These are phyloP conservation scores for Kwoniella pini DNA, from an alignment of 768 basidiomycete genomes.

Conservation along the genomic window DNA sequence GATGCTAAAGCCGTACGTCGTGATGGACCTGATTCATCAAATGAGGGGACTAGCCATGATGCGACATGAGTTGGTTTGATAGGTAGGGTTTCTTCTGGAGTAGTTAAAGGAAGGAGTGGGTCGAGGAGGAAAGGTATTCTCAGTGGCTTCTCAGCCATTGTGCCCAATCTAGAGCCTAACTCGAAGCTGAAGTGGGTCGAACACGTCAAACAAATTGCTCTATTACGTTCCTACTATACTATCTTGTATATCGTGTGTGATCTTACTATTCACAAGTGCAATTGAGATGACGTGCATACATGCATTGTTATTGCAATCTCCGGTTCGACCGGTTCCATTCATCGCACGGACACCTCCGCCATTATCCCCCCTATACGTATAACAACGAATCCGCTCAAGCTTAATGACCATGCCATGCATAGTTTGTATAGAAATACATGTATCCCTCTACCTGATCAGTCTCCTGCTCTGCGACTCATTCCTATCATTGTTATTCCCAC, in stretches of 20 bases:
- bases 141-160: constrained; percentile 23
- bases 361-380: not conserved
- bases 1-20: constrained; percentile 31
- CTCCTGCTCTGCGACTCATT: not conserved
- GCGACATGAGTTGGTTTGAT: constrained; percentile 36
- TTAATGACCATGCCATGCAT: constrained; percentile 19
- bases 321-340: constrained; percentile 3
- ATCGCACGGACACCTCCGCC: constrained; percentile 1
- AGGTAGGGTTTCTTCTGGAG: constrained; percentile 11
- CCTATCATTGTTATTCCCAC: not conserved
- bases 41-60: constrained; percentile 23
- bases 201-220: too few species aligned
- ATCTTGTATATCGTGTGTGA: too few species aligned
- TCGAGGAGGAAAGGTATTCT: constrained; percentile 28
- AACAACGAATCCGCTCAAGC: too few species aligned
- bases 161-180: not conserved
- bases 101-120: constrained; percentile 1
- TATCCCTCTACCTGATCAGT: constrained; percentile 1
- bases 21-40: constrained; percentile 20
- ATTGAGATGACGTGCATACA: constrained; percentile 6
- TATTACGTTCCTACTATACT: too few species aligned
- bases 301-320: not conserved
- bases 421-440: constrained; percentile 18
- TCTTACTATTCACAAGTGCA: too few species aligned
- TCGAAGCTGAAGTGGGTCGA: too few species aligned